Evolutionary conservation across 805 yeast genomes (phyloP), one percentile per base, ranked within the genome.

Genomic region (Hanseniaspora thailandica): DNA sequence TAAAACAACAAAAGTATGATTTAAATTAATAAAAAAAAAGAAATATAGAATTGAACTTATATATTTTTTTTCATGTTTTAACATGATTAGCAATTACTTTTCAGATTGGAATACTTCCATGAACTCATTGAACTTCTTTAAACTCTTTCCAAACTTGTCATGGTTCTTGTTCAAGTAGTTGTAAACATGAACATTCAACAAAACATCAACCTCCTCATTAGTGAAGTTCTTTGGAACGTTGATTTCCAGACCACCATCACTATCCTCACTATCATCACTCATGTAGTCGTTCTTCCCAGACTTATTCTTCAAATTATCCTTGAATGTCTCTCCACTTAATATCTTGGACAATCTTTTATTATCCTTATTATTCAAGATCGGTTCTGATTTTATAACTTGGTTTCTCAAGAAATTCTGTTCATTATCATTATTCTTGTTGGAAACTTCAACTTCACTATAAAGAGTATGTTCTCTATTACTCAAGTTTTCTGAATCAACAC

Each of bases 1-100:
- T 71, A 8, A 63, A 65, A 39, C 61, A 61, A 38, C 54, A 56
- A 36, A 44, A 43, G 17, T 53, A 47, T 19, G 35, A 23, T 22
- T 43, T 53, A 28, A 47, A 41, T 35, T 52, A 33, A 38, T 12
- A n/a, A 40, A 19, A 19, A 38, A 38, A 38, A 38, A 38, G 20
- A 38, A 20, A 8, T n/a, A 15, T 25, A 25, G 8, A 23, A 23
- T 23, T 34, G 19, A 15, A 46, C 8, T 17, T 25, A 26, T 26
- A 17, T 40, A 35, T 45, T n/a, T n/a, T n/a, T n/a, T n/a, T n/a
- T n/a, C n/a, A n/a, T n/a, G 23, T 20, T 22, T 46, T 5, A 17
- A 4, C 13, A 15, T 34, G 13, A n/a, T 26, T 25, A 17, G 23
- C 3, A 35, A 26, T 31, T 38, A 19, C 12, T 36, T 30, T 6